Evolutionary conservation across 805 yeast species (phyloP).

Genomic region (Metschnikowia peoriensis): DNA sequence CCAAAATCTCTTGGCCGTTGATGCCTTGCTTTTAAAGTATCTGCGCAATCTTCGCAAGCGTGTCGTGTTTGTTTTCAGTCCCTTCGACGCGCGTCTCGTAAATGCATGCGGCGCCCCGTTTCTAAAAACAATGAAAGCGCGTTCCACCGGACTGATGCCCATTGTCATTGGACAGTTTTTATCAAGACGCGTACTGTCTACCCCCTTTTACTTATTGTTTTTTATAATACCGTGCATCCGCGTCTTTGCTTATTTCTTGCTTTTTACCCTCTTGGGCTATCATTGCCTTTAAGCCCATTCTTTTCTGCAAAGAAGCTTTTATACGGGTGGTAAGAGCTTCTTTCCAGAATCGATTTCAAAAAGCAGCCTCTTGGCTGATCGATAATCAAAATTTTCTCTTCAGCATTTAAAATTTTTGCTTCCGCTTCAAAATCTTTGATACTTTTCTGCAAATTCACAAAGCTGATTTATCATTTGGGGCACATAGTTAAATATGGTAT

Average conservation of each 20-base stretch:
- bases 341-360: too few species aligned
- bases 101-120: background rate
- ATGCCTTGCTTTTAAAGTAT: background rate
- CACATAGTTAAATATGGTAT: too few species aligned
- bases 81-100: slow-evolving; percentile 14
- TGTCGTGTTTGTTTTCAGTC: slow-evolving; percentile 11
- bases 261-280: background rate
- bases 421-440: too few species aligned
- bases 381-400: too few species aligned
- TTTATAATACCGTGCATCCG: background rate
- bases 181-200: background rate
- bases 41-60: slow-evolving; percentile 1
- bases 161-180: background rate
- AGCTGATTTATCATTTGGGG: too few species aligned
- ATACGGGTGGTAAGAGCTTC: too few species aligned
- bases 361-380: too few species aligned
- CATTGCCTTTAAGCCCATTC: background rate
- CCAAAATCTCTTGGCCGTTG: background rate
- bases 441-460: too few species aligned
- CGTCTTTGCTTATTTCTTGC: background rate
- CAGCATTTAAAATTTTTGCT: too few species aligned
- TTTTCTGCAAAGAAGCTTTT: background rate
- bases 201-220: background rate
- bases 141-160: background rate
- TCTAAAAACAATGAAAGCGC: background rate